Percentiles rank a stretch among this genome's conserved stretches.
Conservation (phyloP, 768 basidiomycete genomes). For the Mycena filopes region DNA sequence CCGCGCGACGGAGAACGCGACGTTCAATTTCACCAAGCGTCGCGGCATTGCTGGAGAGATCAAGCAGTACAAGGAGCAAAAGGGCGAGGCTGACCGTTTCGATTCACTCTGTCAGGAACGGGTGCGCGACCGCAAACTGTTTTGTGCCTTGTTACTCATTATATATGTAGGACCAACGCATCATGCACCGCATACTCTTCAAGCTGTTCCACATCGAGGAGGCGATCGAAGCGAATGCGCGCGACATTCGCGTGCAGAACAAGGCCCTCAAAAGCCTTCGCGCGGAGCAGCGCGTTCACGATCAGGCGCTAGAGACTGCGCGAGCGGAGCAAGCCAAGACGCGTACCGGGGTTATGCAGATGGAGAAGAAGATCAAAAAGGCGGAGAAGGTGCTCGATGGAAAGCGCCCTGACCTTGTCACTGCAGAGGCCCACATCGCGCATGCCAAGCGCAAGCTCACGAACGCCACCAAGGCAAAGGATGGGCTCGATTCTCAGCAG, state of each 20-base stretch:
- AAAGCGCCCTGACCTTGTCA: conserved; percentile 89
- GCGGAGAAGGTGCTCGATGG: conserved; percentile 89
- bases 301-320: conserved; percentile 77
- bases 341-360: conserved; percentile 78
- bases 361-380: conserved; percentile 90
- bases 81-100: conserved; percentile 90
- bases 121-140: conserved; percentile 53
- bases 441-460: conserved; percentile 84
- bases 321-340: conserved; percentile 85
- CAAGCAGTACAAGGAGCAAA: conserved; percentile 97
- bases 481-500: conserved; percentile 70
- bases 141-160: conserved; percentile 17
- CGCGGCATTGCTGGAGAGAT: conserved; percentile 95
- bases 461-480: conserved; percentile 71
- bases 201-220: conserved; percentile 92
- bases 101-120: conserved; percentile 79
- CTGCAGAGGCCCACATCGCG: conserved; percentile 86
- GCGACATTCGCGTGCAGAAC: conserved; percentile 78
- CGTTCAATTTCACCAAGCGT: conserved; percentile 93
- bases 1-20: conserved; percentile 92
- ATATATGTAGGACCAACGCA: conserved; percentile 74
- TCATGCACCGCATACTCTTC: conserved; percentile 85
- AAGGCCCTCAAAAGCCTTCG: conserved; percentile 75
- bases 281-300: conserved; percentile 74
- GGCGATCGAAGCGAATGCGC: conserved; percentile 77